Conservation (phyloP, 768 basidiomycete genomes). For the Candolleomyces efflorescens region DNA sequence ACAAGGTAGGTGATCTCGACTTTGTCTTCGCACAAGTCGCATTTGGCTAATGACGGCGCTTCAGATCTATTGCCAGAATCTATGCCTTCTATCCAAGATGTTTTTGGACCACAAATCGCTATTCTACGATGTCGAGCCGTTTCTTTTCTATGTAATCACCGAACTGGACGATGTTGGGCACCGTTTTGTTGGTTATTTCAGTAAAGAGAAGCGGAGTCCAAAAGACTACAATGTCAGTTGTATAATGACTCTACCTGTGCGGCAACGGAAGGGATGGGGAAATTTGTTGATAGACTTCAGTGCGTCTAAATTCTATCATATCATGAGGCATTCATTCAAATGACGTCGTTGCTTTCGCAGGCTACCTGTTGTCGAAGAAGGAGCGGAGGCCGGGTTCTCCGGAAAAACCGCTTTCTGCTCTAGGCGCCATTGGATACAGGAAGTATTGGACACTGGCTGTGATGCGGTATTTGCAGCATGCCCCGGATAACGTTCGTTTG, state of each 20-base stretch:
- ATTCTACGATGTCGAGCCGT: slow-evolving; percentile 99
- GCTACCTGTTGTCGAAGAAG: slow-evolving; percentile 94
- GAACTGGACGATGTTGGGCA: slow-evolving; percentile 87
- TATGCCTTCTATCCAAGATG: slow-evolving; percentile 97
- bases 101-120: slow-evolving; percentile 98
- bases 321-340: not conserved
- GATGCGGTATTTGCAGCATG: slow-evolving; percentile 68
- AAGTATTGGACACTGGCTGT: slow-evolving; percentile 91
- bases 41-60: not conserved
- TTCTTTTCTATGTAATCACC: slow-evolving; percentile 97
- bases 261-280: slow-evolving; percentile 96
- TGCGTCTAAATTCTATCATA: slow-evolving; percentile 37
- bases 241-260: slow-evolving; percentile 97
- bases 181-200: slow-evolving; percentile 96
- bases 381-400: slow-evolving; percentile 89
- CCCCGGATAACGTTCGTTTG: slow-evolving; percentile 57
- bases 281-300: slow-evolving; percentile 98
- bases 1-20: slow-evolving; percentile 57
- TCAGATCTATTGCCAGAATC: slow-evolving; percentile 97
- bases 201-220: slow-evolving; percentile 95
- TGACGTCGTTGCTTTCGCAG: slow-evolving; percentile 35
- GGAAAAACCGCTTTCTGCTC: slow-evolving; percentile 90
- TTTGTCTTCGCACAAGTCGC: not conserved
- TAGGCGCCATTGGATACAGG: slow-evolving; percentile 92
- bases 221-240: slow-evolving; percentile 98